Percentiles rank a stretch among this genome's conserved stretches.
Evolutionary conservation across 176 grass and related monocot species (phyloP).

Genomic region (Carex parvula): DNA sequence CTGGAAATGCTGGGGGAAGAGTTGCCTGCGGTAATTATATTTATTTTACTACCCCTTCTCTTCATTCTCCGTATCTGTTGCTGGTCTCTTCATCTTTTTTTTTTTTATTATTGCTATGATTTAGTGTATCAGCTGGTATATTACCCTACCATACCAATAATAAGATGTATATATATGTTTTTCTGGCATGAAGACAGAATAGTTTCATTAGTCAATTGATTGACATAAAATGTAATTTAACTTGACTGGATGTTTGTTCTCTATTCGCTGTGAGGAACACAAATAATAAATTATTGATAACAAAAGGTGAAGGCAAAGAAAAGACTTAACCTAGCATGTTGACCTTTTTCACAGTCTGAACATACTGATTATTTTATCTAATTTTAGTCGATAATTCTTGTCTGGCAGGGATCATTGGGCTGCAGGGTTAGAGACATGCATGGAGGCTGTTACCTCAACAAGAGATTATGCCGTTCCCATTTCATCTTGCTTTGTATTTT

Average conservation of each 20-base stretch:
- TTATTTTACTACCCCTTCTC: neutral
- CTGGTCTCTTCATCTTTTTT: neutral
- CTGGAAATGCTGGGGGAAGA: conserved; percentile 83
- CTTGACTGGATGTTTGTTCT: neutral
- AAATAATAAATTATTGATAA: neutral
- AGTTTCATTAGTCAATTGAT: neutral
- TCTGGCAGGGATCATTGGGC: conserved; percentile 65
- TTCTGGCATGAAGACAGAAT: neutral
- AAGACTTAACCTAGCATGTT: neutral
- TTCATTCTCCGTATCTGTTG: neutral
- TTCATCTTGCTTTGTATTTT: neutral
- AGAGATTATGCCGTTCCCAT: neutral
- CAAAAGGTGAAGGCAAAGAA: neutral
- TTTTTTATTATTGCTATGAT: neutral
- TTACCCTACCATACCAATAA: neutral
- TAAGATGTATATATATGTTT: neutral
- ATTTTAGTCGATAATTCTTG: neutral
- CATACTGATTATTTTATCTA: neutral
- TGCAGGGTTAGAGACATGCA: conserved; percentile 45
- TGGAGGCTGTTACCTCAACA: neutral
- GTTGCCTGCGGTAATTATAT: conserved; percentile 66
- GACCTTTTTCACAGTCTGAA: neutral
- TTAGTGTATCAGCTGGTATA: neutral
- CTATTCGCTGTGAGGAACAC: neutral
- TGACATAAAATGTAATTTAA: neutral